Base-by-base conservation (phyloP, 495 filamentous ascomycete species). In the Usnea hakonensis region DNA sequence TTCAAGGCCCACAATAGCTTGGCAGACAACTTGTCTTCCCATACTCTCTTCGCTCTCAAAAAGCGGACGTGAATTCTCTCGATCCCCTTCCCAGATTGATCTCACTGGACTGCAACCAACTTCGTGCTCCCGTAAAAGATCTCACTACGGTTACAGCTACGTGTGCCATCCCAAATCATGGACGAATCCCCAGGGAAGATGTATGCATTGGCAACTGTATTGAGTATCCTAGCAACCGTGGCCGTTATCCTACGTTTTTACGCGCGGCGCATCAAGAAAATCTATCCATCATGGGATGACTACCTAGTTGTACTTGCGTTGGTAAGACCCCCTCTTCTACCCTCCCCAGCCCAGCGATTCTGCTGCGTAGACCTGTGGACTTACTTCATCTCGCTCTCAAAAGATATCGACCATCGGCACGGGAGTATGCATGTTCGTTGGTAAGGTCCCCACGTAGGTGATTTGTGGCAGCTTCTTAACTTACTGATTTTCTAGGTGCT, bases 221-320 rank as follows among this genome's bases (percentile, higher is more conserved):
- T 62, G 30, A 36, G 37, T 0, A 6, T 62, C 9, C 41, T 62
- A 37, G 60, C 60, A n/a, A 56, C 37, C 30, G 38, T 46, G 5
- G 60, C 52, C n/a, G 30, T 56, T 7, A 19, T 21, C 26, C 60
- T 62, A 9, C 60, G 50, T 0, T 35, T 62, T 5, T 57, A 62
- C 50, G 40, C 60, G 1, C 32, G 60, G 26, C 52, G 52, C 13
- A 48, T 46, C 19, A 71, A 69, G 58, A 67, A 67, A 58, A 33
- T 67, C 17, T 46, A 55, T 17, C 55, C 63, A 21, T 59, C 57
- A 4, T 40, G 68, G 21, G 73, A 75, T 62, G 73, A 74, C 50
- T 72, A 69, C 50, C 61, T 73, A 30, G 56, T 75, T 23, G 46
- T 73, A 10, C 61, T 65, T 19, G 72, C 72, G 30, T 59, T 69